Conservation (phyloP, 768 basidiomycete genomes). For the Termitomyces sp. region DNA sequence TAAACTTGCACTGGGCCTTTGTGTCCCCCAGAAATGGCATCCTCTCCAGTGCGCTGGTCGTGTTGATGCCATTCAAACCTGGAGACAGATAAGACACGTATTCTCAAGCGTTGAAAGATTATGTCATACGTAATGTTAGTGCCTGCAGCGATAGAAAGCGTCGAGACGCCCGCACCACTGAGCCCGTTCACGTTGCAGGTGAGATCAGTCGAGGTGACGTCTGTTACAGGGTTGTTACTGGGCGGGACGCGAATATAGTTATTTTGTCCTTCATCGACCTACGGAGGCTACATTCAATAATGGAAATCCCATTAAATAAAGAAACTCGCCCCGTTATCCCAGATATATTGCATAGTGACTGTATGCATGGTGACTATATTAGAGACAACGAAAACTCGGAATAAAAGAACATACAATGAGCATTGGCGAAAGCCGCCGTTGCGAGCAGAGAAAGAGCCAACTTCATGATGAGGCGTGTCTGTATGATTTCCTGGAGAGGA, state of each 20-base stretch:
- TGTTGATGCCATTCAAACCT: conserved; percentile 56
- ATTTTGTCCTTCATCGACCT: conserved; percentile 44
- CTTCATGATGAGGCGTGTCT: conserved; percentile 23
- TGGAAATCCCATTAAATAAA: neutral
- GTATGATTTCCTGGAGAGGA: neutral
- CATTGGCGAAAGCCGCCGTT: conserved; percentile 25
- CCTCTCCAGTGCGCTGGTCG: conserved; percentile 46
- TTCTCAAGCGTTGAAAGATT: neutral
- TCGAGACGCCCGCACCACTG: conserved; percentile 30
- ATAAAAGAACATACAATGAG: conserved; percentile 21
- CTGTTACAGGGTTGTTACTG: conserved; percentile 51
- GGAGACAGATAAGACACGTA: neutral
- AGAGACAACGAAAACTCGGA: neutral
- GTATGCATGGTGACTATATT: neutral
- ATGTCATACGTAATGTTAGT: conserved; percentile 32
- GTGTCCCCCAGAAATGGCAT: conserved; percentile 45
- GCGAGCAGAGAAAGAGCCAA: conserved; percentile 23
- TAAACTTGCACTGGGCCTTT: conserved; percentile 47
- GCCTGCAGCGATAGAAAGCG: conserved; percentile 37
- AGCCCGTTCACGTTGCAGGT: conserved; percentile 49
- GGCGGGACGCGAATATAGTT: conserved; percentile 41
- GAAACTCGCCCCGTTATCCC: conserved; percentile 37
- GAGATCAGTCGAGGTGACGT: conserved; percentile 46
- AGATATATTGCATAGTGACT: conserved; percentile 51
- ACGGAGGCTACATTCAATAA: neutral